Base-by-base conservation (phyloP, 768 basidiomycete species). In the Lentinula aciculospora region DNA sequence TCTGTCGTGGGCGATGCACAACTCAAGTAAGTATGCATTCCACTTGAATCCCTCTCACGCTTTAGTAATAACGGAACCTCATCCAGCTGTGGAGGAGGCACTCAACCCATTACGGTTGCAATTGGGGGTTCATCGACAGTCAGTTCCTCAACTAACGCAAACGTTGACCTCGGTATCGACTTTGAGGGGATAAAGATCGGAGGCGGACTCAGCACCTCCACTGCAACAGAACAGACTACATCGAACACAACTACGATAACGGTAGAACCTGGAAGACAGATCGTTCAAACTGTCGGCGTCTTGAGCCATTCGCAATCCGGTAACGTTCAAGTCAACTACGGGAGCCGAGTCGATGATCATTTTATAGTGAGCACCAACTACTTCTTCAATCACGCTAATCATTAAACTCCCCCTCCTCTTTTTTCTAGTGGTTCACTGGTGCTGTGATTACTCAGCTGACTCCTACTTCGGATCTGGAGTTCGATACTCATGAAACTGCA, bases 391-490 rank as follows among this genome's bases (percentile, higher is more conserved):
- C 32, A 34, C 32, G 9, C 6, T 34, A 34, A 34, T 13, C 32
- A 13, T n/a, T n/a, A n/a, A n/a, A n/a, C n/a, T n/a, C n/a, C n/a
- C n/a, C n/a, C n/a, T n/a, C n/a, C n/a, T n/a, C n/a, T 19, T n/a
- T 25, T 37, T 32, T 53, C 31, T 53, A 58, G 58, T 58, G 58
- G 58, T 58, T 58, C 50, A 58, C 58, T 25, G 50, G 42, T 34
- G 39, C 57, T 51, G 25, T 40, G 21, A 37, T 58, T 27, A 58
- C 57, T n/a, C 57, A 58, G 32, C 9, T 50, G 50, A 53, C 42
- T 28, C 58, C 58, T 19, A 53, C 58, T 32, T 21, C 44, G 32
- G 13, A 53, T 31, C n/a, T 58, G 15, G 36, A 49, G 25, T 53
- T 58, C 42, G 50, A 58, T 45, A 49, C 51, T 4, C 58, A 58